Evolutionary conservation across 495 filamentous ascomycete genomes (phyloP).

Genomic region (Penicillium pancosmium): DNA sequence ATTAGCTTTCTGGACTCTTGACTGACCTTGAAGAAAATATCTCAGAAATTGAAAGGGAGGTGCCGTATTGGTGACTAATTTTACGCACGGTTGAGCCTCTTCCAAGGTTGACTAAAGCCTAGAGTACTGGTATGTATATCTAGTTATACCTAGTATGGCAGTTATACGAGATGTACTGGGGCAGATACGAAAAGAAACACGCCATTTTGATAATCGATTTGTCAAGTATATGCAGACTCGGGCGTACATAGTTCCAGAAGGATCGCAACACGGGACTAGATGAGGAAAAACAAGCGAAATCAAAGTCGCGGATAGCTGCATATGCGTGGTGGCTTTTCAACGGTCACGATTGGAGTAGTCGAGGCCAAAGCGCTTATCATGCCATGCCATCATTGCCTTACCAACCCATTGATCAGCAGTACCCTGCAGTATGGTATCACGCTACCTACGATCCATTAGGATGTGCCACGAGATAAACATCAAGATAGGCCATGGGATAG

Average conservation of each 20-base stretch:
- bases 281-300: constrained; percentile 10
- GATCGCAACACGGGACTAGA: neutral
- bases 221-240: neutral
- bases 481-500: too few relatives aligned
- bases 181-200: neutral
- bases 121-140: neutral
- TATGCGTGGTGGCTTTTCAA: constrained; percentile 1
- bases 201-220: neutral
- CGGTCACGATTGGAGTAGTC: neutral
- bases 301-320: constrained; percentile 21
- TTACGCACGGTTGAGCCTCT: neutral
- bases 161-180: too few relatives aligned
- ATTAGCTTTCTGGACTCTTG: neutral
- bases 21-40: neutral
- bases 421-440: too few relatives aligned
- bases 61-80: neutral
- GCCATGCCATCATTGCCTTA: neutral
- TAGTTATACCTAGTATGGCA: neutral
- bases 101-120: neutral
- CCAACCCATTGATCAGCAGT: too few relatives aligned
- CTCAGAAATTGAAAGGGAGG: neutral
- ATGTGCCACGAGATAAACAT: too few relatives aligned
- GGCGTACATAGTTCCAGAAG: too few relatives aligned
- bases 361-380: neutral
- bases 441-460: too few relatives aligned